A percentile compares a stretch with the other conserved stretches of the same genome.
Evolutionary conservation across 345 rosid genomes (phyloP).

Genomic region (Syzygium aqueum): DNA sequence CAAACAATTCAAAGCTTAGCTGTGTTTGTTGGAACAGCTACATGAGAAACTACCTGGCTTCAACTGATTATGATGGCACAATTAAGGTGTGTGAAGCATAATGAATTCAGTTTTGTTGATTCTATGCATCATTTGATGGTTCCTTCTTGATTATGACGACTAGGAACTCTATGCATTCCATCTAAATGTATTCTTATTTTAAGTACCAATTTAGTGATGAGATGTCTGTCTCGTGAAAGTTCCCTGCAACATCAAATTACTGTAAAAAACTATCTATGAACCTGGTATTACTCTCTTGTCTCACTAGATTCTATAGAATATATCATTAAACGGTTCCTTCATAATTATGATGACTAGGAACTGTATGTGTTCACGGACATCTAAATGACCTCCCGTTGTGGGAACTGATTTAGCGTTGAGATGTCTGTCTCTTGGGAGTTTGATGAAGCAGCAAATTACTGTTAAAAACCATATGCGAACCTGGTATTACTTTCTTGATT

Average conservation of each 20-base stretch:
- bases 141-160: background rate
- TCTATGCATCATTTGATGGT: background rate
- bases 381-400: background rate
- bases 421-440: background rate
- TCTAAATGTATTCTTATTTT: background rate
- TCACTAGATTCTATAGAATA: background rate
- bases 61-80: slow-evolving; percentile 80
- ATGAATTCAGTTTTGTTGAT: slow-evolving; percentile 3
- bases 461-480: background rate
- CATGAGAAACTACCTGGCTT: slow-evolving; percentile 82
- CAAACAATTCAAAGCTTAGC: slow-evolving; percentile 71
- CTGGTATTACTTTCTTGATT: background rate
- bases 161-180: background rate
- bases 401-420: background rate
- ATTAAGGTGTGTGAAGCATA: slow-evolving; percentile 44
- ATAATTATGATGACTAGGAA: background rate
- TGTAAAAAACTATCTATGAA: background rate
- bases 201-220: background rate
- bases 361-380: background rate
- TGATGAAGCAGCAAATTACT: background rate
- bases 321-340: background rate
- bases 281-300: background rate
- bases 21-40: slow-evolving; percentile 91
- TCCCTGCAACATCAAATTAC: background rate
- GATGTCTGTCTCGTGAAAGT: background rate